Evolutionary conservation across 2,329 filamentous ascomycete species (phyloP), one percentile per base, ranked within the genome.

Genomic region (Beauveria medogensis): DNA sequence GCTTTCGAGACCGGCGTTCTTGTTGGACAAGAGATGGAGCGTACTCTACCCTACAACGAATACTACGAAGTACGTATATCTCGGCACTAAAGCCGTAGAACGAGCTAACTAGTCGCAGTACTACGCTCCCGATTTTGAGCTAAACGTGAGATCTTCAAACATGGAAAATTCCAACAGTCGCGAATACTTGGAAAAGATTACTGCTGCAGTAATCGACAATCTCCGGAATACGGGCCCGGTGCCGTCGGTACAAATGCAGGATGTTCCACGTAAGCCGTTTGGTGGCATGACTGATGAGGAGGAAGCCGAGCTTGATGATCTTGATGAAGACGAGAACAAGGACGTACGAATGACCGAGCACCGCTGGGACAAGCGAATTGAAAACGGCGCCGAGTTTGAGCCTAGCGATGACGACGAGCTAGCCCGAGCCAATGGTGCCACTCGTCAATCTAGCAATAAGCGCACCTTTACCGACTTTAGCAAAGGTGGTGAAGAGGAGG

Each of bases 1-100:
- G 92, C 92, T 7, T 96, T 93, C 72, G 94, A 99, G 76, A 99
- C 94, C 1, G 93, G 93, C 65, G 83, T 92, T 62, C 82, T 97
- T 9, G 90, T 97, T 22, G 90, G 90, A 30, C 85, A 92, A 63
- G 82, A 90, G 34, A 90, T 97, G 82, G 82, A 85, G 12, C 82
- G 88, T 5, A 87, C 90, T n/a, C 80, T 97, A 46, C 93, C 93
- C 0, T 97, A 92, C 74, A 97, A 96, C 65, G 93, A 97, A 77
- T 97, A 97, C 74, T 97, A 97, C 71, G 84, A 87, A 71, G 85
- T 86, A 73, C 69, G 75, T 69, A 7, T 16, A 16, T 3, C 26
- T 79, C 79, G 43, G 78, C 84, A 62, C 78, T 78, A 59, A 77
- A n/a, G 20, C 5, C 5, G 12, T 20, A 30, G 9, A 53, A 10